phyloP scores from a whole-genome alignment of 2,329 filamentous ascomycete genomes.

The Phoma sp. region DNA sequence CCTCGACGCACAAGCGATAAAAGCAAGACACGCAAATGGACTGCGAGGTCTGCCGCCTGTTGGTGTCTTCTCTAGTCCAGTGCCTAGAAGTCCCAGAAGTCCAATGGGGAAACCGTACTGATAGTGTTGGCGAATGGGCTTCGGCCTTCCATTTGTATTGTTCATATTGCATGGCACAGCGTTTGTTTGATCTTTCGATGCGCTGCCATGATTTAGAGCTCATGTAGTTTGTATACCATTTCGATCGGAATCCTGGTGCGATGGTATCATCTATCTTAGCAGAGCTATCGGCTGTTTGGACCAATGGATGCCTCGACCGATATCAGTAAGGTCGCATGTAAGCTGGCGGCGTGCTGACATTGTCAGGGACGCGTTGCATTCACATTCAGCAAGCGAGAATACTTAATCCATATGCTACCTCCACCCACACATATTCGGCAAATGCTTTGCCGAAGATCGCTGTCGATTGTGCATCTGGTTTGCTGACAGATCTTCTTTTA shows the following conservation, averaged over 20 bases:
- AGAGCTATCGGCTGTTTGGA: not conserved
- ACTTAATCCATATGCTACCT: not conserved
- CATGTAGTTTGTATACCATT: not conserved
- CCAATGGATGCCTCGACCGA: not conserved
- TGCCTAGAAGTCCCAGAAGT: conserved; percentile 28
- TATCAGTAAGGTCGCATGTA: not conserved
- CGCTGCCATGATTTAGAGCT: not conserved
- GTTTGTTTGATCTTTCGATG: not conserved
- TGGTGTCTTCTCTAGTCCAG: conserved; percentile 32
- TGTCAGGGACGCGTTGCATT: not conserved
- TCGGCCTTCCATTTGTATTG: not conserved
- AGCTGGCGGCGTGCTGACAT: not conserved
- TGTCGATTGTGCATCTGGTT: not conserved
- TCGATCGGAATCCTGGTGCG: not conserved
- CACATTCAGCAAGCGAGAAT: not conserved
- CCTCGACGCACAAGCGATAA: conserved; percentile 6
- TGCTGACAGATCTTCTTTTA: conserved; percentile 10
- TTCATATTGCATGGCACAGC: conserved; percentile 18
- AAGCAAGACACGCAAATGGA: conserved; percentile 12
- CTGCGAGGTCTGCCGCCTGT: conserved; percentile 30
- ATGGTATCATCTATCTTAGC: not conserved
- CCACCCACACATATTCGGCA: conserved; percentile 3
- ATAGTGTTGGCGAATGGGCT: not conserved
- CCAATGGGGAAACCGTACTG: conserved; percentile 36
- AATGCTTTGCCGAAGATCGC: conserved; percentile 6